Evolutionary conservation across 2,329 filamentous ascomycete species (phyloP).

Genomic region (Zelopaecilomyces penicillatus): DNA sequence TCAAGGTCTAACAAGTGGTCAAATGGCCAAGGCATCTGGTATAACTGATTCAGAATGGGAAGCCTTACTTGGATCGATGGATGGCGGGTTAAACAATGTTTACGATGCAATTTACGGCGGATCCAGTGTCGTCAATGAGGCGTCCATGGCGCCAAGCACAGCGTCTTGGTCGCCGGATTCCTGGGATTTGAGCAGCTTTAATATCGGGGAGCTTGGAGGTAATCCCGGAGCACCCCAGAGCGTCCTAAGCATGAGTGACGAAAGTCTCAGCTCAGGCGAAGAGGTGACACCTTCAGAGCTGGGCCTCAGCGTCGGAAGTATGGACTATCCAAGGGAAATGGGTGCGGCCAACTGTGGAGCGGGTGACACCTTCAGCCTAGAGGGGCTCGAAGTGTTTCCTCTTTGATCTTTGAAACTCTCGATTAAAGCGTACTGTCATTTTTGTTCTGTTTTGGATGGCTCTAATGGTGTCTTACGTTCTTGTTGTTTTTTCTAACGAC

Average conservation of each 20-base stretch:
- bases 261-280: constrained; percentile 48
- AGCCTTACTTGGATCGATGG: constrained; percentile 67
- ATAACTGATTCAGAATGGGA: constrained; percentile 72
- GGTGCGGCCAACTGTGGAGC: constrained; percentile 4
- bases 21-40: constrained; percentile 25
- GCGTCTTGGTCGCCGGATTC: constrained; percentile 47
- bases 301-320: constrained; percentile 32
- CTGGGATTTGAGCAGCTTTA: constrained; percentile 46
- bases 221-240: constrained; percentile 40
- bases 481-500: not conserved
- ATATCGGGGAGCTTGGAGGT: constrained; percentile 38
- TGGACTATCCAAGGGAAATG: constrained; percentile 24
- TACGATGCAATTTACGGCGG: constrained; percentile 76
- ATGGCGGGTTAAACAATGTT: constrained; percentile 73
- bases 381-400: constrained; percentile 9
- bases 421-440: too few relatives aligned
- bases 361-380: constrained; percentile 5
- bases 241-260: constrained; percentile 48
- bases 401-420: constrained; percentile 1
- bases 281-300: constrained; percentile 40
- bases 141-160: constrained; percentile 33
- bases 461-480: too few relatives aligned
- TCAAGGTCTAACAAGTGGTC: constrained; percentile 6
- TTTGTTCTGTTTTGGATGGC: too few relatives aligned
- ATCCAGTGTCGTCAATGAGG: constrained; percentile 38